Conservation (phyloP, 2,329 filamentous ascomycete species). For the Trichoderma atrobrunneum region DNA sequence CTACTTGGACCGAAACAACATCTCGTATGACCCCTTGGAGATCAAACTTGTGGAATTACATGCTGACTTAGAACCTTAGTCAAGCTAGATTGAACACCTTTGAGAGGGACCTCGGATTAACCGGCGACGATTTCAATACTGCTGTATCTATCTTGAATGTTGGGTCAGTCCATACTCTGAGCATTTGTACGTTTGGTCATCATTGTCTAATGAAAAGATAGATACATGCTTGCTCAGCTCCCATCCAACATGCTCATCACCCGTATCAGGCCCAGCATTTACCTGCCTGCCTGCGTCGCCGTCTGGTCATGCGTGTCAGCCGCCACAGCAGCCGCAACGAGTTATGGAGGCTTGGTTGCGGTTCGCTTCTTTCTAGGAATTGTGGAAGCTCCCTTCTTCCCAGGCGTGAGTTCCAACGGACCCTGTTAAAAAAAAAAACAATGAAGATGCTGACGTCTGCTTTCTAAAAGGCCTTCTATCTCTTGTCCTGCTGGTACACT, state of each 20-base stretch:
- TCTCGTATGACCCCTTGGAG: slow-evolving; percentile 30
- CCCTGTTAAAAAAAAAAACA: no score
- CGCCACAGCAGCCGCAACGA: slow-evolving; percentile 45
- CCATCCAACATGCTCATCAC: slow-evolving; percentile 46
- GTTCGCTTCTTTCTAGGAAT: slow-evolving; percentile 45
- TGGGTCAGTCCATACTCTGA: slow-evolving; percentile 32
- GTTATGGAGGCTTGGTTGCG: slow-evolving; percentile 48
- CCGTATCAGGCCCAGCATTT: slow-evolving; percentile 40
- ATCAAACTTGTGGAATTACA: background rate
- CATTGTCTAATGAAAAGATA: background rate
- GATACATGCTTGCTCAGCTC: slow-evolving; percentile 41
- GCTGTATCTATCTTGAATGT: slow-evolving; percentile 35
- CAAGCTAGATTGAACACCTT: slow-evolving; percentile 3
- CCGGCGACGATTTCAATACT: slow-evolving; percentile 23
- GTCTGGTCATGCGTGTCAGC: slow-evolving; percentile 41
- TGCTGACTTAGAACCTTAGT: background rate
- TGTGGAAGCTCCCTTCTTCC: slow-evolving; percentile 52
- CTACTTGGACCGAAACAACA: slow-evolving; percentile 47
- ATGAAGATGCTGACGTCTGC: background rate
- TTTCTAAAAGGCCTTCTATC: slow-evolving; percentile 39
- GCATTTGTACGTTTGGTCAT: accelerated
- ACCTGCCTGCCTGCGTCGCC: slow-evolving; percentile 34
- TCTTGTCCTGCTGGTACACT: slow-evolving; percentile 55
- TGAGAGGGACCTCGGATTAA: background rate
- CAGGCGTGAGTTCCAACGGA: slow-evolving; percentile 30